Conservation (phyloP, 176 grass and related monocot genomes). For the Avena insularis region DNA sequence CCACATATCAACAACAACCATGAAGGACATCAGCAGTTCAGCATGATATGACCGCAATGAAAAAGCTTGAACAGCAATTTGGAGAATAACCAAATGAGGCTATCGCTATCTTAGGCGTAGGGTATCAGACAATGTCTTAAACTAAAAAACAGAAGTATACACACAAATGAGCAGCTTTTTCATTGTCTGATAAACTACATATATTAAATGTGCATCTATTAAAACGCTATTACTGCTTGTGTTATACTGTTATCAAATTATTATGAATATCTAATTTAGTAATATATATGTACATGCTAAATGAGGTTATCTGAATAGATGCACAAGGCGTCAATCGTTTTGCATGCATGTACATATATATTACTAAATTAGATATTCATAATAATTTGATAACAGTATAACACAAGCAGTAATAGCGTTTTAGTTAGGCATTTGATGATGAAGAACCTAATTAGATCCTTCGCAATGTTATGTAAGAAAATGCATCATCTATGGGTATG, state of each 20-base stretch:
- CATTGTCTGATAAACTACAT: too few species aligned
- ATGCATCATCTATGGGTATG: not conserved
- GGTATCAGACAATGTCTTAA: not conserved
- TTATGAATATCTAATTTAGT: not conserved
- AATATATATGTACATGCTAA: not conserved
- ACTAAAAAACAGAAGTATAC: not conserved
- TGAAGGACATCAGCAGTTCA: not conserved
- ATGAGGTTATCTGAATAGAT: too few species aligned
- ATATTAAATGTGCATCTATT: not conserved
- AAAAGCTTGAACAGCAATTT: not conserved
- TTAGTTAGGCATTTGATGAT: not conserved
- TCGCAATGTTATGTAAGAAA: not conserved
- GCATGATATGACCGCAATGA: constrained; percentile 10
- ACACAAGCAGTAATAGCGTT: constrained; percentile 7
- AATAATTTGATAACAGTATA: not conserved
- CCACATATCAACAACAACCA: not conserved
- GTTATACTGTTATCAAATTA: not conserved
- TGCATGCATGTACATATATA: constrained; percentile 5
- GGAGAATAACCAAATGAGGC: not conserved
- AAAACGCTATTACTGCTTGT: not conserved
- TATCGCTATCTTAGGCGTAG: not conserved
- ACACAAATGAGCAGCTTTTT: not conserved
- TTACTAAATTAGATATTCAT: not conserved
- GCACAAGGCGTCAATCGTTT: not conserved
- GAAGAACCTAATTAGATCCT: not conserved